A percentile compares a stretch with the other conserved stretches of the same genome.
These are phyloP conservation scores for Aspergillus oerlinghausenensis DNA, from an alignment of 2,329 filamentous ascomycete species.

Conservation along the genomic window DNA sequence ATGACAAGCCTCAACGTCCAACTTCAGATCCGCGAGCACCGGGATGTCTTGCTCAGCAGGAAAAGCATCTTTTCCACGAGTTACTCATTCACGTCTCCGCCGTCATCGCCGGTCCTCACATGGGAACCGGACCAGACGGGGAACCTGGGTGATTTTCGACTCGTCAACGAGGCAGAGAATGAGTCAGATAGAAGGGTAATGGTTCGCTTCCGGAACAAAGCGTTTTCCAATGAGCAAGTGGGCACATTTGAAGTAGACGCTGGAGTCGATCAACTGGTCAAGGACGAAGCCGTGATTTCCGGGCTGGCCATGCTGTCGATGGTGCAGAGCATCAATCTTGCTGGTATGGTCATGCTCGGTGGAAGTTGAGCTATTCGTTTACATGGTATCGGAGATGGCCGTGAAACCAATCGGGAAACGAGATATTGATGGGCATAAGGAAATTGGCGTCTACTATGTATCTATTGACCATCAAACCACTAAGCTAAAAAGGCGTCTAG, in stretches of 20 bases:
- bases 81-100: background rate
- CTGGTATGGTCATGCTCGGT: slow-evolving; percentile 1
- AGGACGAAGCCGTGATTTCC: slow-evolving; percentile 4
- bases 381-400: background rate
- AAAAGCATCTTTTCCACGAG: background rate
- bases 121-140: slow-evolving; percentile 1
- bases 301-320: slow-evolving; percentile 5
- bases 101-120: background rate
- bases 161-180: background rate
- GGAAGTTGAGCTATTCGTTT: background rate
- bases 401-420: background rate
- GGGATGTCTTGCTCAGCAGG: background rate
- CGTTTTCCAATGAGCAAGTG: slow-evolving; percentile 4
- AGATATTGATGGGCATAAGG: no score
- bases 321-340: slow-evolving; percentile 7
- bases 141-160: slow-evolving; percentile 1
- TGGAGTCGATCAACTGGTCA: background rate
- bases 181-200: background rate
- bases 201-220: slow-evolving; percentile 2
- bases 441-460: no score
- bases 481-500: no score
- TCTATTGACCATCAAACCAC: no score
- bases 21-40: background rate
- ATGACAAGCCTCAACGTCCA: slow-evolving; percentile 1
- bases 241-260: slow-evolving; percentile 4